phyloP scores from a whole-genome alignment of 805 yeast genomes.

The Schwanniomyces vanrijiae region DNA sequence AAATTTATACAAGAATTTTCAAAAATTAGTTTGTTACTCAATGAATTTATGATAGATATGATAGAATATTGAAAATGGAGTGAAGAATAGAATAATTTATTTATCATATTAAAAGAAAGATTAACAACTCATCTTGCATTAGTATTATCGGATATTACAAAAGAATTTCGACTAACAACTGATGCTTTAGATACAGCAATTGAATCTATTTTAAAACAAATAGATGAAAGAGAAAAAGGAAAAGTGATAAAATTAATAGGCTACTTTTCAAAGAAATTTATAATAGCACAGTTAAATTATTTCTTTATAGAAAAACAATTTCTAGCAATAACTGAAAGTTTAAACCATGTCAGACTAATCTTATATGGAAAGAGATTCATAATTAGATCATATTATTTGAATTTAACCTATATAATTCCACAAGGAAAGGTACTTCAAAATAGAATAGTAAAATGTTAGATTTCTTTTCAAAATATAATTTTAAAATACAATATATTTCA shows the following conservation, averaged over 20 bases:
- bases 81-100: neutral
- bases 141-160: neutral
- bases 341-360: neutral
- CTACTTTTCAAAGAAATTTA: neutral
- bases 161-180: neutral
- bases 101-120: neutral
- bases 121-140: neutral
- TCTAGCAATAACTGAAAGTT: neutral
- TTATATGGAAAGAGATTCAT: neutral
- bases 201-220: neutral
- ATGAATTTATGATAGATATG: neutral
- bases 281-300: neutral
- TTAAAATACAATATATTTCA: neutral
- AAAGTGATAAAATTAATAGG: neutral
- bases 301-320: neutral
- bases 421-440: neutral
- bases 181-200: neutral
- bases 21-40: neutral
- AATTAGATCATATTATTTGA: neutral
- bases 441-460: neutral
- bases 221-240: neutral
- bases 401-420: neutral
- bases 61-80: neutral
- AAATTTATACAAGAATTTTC: neutral
- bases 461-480: neutral